Evolutionary conservation across 1,284 basidiomycete genomes (phyloP).

Genomic region (Ustilago nuda): DNA sequence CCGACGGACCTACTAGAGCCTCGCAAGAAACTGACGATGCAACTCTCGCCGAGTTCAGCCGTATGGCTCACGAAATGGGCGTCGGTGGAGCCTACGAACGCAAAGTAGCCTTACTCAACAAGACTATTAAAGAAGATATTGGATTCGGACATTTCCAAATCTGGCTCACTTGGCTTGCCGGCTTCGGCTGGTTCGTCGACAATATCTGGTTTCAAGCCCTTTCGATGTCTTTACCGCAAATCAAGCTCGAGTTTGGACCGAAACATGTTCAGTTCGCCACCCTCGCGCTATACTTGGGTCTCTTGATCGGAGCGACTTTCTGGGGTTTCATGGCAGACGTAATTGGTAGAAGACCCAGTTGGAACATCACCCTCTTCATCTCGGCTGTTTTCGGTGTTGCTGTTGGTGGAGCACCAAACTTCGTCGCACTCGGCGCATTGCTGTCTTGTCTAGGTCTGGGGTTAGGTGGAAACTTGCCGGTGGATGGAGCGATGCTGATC

Average conservation of each 20-base stretch:
- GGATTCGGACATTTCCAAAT: conserved; percentile 77
- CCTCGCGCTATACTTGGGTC: conserved; percentile 75
- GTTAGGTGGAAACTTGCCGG: conserved; percentile 72
- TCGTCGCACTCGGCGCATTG: conserved; percentile 73
- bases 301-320: conserved; percentile 74
- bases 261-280: conserved; percentile 60
- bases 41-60: conserved; percentile 34
- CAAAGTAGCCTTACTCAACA: conserved; percentile 60
- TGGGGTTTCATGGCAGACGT: conserved; percentile 72
- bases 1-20: neutral
- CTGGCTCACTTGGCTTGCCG: conserved; percentile 75
- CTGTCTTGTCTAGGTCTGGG: conserved; percentile 75
- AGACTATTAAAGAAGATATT: conserved; percentile 68
- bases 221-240: conserved; percentile 59
- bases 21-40: conserved; percentile 44
- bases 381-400: conserved; percentile 75
- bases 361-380: conserved; percentile 76
- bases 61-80: conserved; percentile 61
- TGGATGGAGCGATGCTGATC: conserved; percentile 65
- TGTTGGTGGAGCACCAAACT: conserved; percentile 74
- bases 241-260: conserved; percentile 57
- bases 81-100: conserved; percentile 57
- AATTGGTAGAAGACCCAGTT: conserved; percentile 73
- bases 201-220: conserved; percentile 62
- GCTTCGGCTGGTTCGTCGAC: conserved; percentile 74